Percentiles rank a stretch among this genome's conserved stretches.
phyloP scores from a whole-genome alignment of 1,139 yeast genomes.

The Nakaseomyces sp. region DNA sequence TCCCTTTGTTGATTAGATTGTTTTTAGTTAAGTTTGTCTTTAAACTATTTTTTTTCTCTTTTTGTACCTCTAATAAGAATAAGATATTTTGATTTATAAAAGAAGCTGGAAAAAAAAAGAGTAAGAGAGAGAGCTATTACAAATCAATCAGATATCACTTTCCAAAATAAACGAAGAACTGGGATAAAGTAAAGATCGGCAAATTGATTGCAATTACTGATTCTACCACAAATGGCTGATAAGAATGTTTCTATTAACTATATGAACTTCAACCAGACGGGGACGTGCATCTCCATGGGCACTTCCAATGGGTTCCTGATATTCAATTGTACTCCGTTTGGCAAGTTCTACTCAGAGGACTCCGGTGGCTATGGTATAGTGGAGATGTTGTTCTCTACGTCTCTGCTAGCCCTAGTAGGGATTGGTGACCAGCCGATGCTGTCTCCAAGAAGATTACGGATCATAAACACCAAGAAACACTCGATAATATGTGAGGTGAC shows the following conservation, averaged over 20 bases:
- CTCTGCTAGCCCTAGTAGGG: constrained; percentile 80
- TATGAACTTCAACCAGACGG: constrained; percentile 82
- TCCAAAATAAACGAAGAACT: too few species aligned
- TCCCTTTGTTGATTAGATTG: too few species aligned
- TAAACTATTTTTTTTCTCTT: too few species aligned
- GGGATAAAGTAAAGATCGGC: neutral
- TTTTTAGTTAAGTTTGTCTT: too few species aligned
- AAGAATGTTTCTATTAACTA: constrained; percentile 20
- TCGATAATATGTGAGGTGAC: constrained; percentile 72
- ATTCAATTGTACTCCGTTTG: constrained; percentile 85
- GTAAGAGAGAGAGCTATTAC: too few species aligned
- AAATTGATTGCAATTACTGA: too few species aligned
- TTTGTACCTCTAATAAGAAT: too few species aligned
- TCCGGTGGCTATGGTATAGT: constrained; percentile 60
- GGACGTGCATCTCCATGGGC: constrained; percentile 79
- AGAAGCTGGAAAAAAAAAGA: too few species aligned
- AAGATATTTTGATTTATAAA: too few species aligned
- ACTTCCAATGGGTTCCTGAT: constrained; percentile 69
- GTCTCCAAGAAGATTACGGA: constrained; percentile 73
- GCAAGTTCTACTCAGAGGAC: constrained; percentile 57
- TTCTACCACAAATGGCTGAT: constrained; percentile 11
- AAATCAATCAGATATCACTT: too few species aligned
- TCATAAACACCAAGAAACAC: constrained; percentile 72
- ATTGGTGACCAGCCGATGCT: constrained; percentile 72
- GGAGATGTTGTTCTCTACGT: constrained; percentile 88